Evolutionary conservation across 106 monocot genomes (phyloP), one percentile per base, ranked within the genome.

Genomic region (Amphibolis antarctica): DNA sequence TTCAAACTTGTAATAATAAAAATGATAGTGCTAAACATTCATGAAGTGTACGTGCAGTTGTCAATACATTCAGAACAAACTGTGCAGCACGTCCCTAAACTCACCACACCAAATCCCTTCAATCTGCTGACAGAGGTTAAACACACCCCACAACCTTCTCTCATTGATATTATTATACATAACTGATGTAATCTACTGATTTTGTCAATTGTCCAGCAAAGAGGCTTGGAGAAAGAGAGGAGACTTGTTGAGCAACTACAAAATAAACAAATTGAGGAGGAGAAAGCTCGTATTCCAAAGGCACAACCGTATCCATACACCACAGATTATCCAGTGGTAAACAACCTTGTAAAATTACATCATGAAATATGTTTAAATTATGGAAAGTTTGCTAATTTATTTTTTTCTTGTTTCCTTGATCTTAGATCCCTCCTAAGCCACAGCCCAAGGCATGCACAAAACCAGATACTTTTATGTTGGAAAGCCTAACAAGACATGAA

Each of bases 271-370:
- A 51, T 80, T 24, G 80, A 98, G 57, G 91, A 98, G 56, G 91
- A 87, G 73, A 87, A 31, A 42, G 82, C 80, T 36, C 60, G 84
- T 29, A 63, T 91, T 63, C 90, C 80, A 0, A 87, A 81, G 62
- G 86, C 96, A 11, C 82, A 68, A 44, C 86, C 91, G 21, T 91
- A 91, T 63, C 96, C 91, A 29, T 98, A 91, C 46, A 81, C 96
- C 0, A 98, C 86, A 42, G 91, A 90, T 62, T 98, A 91, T 75
- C 91, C 96, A 73, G 86, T 83, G 81, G 93, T 94, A 82, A 74
- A 17, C 9, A 17, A 46, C 36, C 12, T 49, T 12, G 28, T 28
- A 29, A 29, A 56, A 56, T 24, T 13, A 56, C 58, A 31, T 30
- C 17, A 18, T 4, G 28, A 31, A 15, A 29, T 58, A 12, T 52